These are phyloP conservation scores for Gossypium anomalum DNA, from an alignment of 345 rosid species.

Conservation along the genomic window DNA sequence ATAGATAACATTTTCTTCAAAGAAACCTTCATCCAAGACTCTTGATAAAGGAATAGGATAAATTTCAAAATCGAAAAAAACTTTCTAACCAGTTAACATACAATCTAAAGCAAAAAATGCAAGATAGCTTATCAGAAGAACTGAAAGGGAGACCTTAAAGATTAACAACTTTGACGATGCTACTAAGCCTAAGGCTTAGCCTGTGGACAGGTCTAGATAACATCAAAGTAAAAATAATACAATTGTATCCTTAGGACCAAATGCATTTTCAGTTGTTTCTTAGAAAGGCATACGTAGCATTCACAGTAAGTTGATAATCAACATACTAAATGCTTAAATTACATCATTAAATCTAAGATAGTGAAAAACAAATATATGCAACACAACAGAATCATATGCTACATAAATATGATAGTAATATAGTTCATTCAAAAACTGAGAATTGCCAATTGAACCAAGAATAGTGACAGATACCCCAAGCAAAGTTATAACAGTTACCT, in stretches of 20 bases:
- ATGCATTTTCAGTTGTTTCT: not conserved
- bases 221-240: constrained; percentile 2
- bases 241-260: not conserved
- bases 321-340: not conserved
- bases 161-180: not conserved
- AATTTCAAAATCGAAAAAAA: not conserved
- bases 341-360: not conserved
- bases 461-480: not conserved
- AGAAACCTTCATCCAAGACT: not conserved
- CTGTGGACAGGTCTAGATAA: not conserved
- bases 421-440: not conserved
- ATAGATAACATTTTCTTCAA: not conserved
- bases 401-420: not conserved
- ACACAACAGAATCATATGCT: not conserved
- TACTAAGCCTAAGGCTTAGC: not conserved
- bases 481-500: constrained; percentile 30
- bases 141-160: not conserved
- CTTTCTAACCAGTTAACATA: not conserved
- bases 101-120: not conserved
- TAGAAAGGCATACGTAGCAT: not conserved
- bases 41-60: constrained; percentile 3
- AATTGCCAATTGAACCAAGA: not conserved
- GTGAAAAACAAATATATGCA: not conserved
- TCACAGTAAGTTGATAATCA: not conserved
- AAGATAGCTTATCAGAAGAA: not conserved